Evolutionary conservation across 805 yeast genomes (phyloP), one percentile per base, ranked within the genome.

Genomic region (Starmerella apicola): DNA sequence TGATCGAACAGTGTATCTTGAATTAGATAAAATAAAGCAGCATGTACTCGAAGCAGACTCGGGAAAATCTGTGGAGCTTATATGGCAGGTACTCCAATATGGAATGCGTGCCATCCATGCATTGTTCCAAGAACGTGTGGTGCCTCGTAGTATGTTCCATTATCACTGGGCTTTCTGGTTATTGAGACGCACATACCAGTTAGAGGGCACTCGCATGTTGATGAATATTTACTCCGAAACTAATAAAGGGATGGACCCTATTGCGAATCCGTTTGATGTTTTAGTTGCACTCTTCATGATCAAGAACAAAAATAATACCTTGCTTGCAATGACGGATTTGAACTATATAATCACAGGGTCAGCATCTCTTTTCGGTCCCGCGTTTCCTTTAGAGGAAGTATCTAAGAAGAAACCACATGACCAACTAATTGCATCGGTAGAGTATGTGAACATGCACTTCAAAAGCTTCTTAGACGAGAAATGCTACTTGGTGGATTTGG

Each of bases 141-240:
- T 32, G 5, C 52, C 54, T 4, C 24, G 25, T 4, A 36, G 48
- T 4, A 21, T 50, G 7, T 44, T 51, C 12, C 51, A 50, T 34
- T 41, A 29, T 33, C 43, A 39, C 28, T 48, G 51, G 52, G 47
- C 52, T 1, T 34, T 28, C 26, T 48, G 52, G 52, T 37, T 48
- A 20, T 30, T 23, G 13, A 46, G 44, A 5, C 35, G 39, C 7
- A 22, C 38, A 26, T 36, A 29, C 36, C 39, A 45, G 6, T 37
- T 49, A 13, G 52, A 48, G 34, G 54, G 53, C n/a, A 26, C 48
- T 10, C 43, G 41, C 33, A 29, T 42, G 26, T 37, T 50, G 24
- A 39, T 50, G 24, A 34, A 44, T 12, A 39, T 45, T 12, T 42
- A 46, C 18, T 41, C 44, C n/a, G 20, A 40, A n/a, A 37, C 39